Evolutionary conservation across 306 rosid species (phyloP).

Genomic region (Sechiopsis laciniata): DNA sequence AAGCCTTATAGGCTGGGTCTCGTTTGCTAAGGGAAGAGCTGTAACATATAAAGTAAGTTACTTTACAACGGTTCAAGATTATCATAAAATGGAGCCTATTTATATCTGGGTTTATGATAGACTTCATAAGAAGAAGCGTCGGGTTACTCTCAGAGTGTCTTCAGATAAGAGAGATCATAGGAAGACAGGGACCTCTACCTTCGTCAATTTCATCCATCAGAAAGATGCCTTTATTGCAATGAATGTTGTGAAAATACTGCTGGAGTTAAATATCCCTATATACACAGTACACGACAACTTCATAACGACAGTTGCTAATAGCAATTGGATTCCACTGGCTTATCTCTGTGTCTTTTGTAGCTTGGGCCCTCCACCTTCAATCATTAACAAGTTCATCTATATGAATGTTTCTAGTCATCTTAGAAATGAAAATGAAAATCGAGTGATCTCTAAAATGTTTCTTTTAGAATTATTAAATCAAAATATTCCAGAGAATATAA

Average conservation of each 20-base stretch:
- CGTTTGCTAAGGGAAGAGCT: background rate
- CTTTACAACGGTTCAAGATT: constrained; percentile 1
- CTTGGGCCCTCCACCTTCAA: background rate
- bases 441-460: too few relatives aligned
- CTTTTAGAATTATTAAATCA: too few relatives aligned
- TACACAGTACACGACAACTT: background rate
- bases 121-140: too few relatives aligned
- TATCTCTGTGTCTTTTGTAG: background rate
- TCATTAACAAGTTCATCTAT: background rate
- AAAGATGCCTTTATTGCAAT: background rate
- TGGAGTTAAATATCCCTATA: background rate
- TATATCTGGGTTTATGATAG: background rate
- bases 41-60: background rate
- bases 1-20: background rate
- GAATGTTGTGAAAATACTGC: background rate
- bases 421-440: too few relatives aligned
- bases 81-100: background rate
- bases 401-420: background rate
- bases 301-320: background rate
- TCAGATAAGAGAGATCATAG: too few relatives aligned
- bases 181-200: too few relatives aligned
- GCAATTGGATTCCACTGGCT: background rate
- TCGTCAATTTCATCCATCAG: too few relatives aligned
- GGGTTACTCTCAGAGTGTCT: too few relatives aligned
- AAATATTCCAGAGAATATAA: constrained; percentile 3